A percentile compares a stretch with the other conserved stretches of the same genome.
These are phyloP conservation scores for Epichloe amarillans DNA, from an alignment of 2,329 filamentous ascomycete genomes.

Conservation along the genomic window DNA sequence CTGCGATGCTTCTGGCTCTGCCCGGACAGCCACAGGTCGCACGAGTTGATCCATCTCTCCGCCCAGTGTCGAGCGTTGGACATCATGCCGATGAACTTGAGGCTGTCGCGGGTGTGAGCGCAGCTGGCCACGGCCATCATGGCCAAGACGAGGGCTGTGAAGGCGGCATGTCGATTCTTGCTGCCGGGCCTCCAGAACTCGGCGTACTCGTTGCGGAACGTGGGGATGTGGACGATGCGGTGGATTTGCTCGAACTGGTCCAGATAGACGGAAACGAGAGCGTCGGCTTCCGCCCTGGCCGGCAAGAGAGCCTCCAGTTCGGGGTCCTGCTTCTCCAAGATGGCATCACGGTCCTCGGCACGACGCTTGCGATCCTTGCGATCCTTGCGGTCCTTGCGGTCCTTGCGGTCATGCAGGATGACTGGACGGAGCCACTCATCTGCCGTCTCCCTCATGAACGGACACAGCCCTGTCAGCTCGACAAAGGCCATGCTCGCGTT, in stretches of 20 bases:
- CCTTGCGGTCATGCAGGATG: conserved; percentile 41
- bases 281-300: conserved; percentile 32
- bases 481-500: conserved; percentile 48
- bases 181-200: conserved; percentile 37
- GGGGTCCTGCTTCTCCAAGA: conserved; percentile 32
- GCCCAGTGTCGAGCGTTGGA: conserved; percentile 42
- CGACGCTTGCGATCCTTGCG: conserved; percentile 41
- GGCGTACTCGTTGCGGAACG: conserved; percentile 41
- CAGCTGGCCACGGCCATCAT: conserved; percentile 49
- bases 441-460: conserved; percentile 50
- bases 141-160: conserved; percentile 44
- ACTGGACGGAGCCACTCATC: conserved; percentile 48
- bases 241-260: conserved; percentile 43
- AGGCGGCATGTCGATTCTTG: conserved; percentile 33
- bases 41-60: conserved; percentile 42
- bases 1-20: conserved; percentile 50
- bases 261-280: conserved; percentile 35
- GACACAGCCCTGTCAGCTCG: conserved; percentile 42
- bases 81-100: conserved; percentile 44
- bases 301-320: conserved; percentile 38
- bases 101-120: conserved; percentile 36
- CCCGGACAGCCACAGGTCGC: conserved; percentile 37
- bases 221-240: conserved; percentile 46
- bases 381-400: conserved; percentile 42
- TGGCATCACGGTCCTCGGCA: conserved; percentile 36